Base-by-base conservation (phyloP, 495 filamentous ascomycete species). In the Hyaloscypha bicolor region DNA sequence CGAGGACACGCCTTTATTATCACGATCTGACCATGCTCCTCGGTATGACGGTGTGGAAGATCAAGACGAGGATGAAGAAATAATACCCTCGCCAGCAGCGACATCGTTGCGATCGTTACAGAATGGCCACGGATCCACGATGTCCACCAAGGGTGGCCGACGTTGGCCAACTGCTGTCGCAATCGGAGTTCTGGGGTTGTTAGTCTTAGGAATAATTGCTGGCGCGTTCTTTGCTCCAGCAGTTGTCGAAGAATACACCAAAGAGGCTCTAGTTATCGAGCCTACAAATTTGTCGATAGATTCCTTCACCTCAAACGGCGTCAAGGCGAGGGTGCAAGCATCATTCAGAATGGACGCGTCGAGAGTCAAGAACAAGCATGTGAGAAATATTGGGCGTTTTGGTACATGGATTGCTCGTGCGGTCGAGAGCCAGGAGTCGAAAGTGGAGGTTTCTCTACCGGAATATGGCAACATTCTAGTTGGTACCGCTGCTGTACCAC, bases 281-380 rank as follows among this genome's bases (percentile, higher is more conserved):
- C 89, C 95, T 0, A 91, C 88, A 3, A 87, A 87, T 72, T 79
- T 99, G 6, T 92, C 93, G 1, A 86, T 99, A 61, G 90, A 94
- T 55, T 91, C 88, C 8, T 89, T 96, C 60, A 97, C 94, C 0
- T 67, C 83, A 8, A 81, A 86, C 60, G 96, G 95, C 0, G 85
- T 97, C 12, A 85, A 81, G 55, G 90, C 90, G 60, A 88, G 92
- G 65, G 81, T 99, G 32, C 87, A 91, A 71, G 94, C 91, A 1
- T 88, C 90, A 21, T 91, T 98, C 65, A 79, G 80, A 16, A 84
- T 99, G 56, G 93, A 97, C 73, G 91, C 89, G 0, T 81, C 80
- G 52, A 87, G 89, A 45, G 92, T 97, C 11, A 77, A 83, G 70
- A 91, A 88, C 65, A 82, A 84, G 33, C 76, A 87, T 62, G 85